Percentiles rank a stretch among this genome's conserved stretches.
These are phyloP conservation scores for Butyriboletus loyo DNA, from an alignment of 768 basidiomycete genomes.

Conservation along the genomic window DNA sequence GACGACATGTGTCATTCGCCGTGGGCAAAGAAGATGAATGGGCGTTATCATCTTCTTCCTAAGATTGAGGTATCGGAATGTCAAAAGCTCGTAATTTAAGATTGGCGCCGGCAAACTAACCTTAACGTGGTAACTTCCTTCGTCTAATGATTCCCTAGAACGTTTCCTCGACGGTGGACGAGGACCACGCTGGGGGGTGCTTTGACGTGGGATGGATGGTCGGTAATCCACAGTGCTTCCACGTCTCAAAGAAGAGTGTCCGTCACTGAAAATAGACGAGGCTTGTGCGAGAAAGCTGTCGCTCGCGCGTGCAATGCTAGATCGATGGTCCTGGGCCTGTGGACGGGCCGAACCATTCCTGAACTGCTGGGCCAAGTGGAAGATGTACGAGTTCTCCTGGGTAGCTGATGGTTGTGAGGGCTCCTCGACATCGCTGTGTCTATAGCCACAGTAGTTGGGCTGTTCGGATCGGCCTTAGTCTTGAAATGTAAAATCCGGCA, in stretches of 20 bases:
- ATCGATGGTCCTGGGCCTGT: slow-evolving; percentile 30
- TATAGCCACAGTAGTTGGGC: slow-evolving; percentile 18
- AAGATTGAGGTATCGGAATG: slow-evolving; percentile 21
- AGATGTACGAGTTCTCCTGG: slow-evolving; percentile 23
- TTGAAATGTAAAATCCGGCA: neutral
- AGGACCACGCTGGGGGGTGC: slow-evolving; percentile 16
- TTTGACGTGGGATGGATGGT: slow-evolving; percentile 11
- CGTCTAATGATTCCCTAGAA: slow-evolving; percentile 31
- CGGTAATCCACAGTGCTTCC: slow-evolving; percentile 16
- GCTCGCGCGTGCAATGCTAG: slow-evolving; percentile 32
- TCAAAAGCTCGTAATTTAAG: slow-evolving; percentile 26
- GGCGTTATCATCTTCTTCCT: slow-evolving; percentile 26
- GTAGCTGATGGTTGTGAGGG: slow-evolving; percentile 2
- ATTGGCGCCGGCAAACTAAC: slow-evolving; percentile 30
- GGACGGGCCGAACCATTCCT: slow-evolving; percentile 17
- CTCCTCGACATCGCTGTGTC: slow-evolving; percentile 15
- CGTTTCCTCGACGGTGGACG: slow-evolving; percentile 32
- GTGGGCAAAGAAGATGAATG: slow-evolving; percentile 18
- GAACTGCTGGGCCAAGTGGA: slow-evolving; percentile 24
- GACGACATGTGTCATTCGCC: slow-evolving; percentile 22
- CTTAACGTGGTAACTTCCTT: slow-evolving; percentile 28
- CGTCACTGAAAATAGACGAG: slow-evolving; percentile 29
- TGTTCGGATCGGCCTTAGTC: slow-evolving; percentile 7
- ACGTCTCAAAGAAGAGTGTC: slow-evolving; percentile 18
- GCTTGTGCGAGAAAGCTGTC: slow-evolving; percentile 32